phyloP scores from a whole-genome alignment of 1,284 basidiomycete genomes.

The Tilletia caries region DNA sequence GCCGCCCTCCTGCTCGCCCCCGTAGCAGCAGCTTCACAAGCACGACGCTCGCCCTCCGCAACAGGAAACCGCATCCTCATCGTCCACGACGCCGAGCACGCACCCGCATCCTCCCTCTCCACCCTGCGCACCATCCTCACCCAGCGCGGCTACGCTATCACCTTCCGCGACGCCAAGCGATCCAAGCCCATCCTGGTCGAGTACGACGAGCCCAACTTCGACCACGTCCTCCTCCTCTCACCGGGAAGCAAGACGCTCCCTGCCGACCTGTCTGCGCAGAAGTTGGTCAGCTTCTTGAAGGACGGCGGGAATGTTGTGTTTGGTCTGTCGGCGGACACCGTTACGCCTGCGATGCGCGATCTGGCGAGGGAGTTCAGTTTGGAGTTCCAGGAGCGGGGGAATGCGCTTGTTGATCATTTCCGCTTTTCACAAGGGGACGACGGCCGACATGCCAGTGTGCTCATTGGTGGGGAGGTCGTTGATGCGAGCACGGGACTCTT shows the following conservation, averaged over 20 bases:
- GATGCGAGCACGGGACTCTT: slow-evolving; percentile 13
- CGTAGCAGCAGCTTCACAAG: neutral
- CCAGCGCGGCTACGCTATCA: slow-evolving; percentile 31
- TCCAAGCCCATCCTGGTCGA: slow-evolving; percentile 28
- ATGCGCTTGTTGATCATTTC: slow-evolving; percentile 58
- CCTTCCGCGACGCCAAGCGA: slow-evolving; percentile 27
- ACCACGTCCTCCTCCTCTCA: slow-evolving; percentile 43
- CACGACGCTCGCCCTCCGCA: slow-evolving; percentile 22
- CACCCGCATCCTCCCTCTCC: slow-evolving; percentile 22
- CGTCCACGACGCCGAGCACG: slow-evolving; percentile 26
- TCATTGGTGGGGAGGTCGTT: slow-evolving; percentile 31
- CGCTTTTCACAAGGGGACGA: slow-evolving; percentile 34
- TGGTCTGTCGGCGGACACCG: slow-evolving; percentile 65
- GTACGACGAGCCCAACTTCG: slow-evolving; percentile 42
- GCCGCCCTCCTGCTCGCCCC: neutral
- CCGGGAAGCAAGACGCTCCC: slow-evolving; percentile 48
- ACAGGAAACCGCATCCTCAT: slow-evolving; percentile 45
- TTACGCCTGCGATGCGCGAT: slow-evolving; percentile 58
- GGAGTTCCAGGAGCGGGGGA: slow-evolving; percentile 57
- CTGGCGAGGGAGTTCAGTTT: slow-evolving; percentile 61
- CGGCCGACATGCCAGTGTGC: slow-evolving; percentile 41
- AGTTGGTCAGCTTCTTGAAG: slow-evolving; percentile 70
- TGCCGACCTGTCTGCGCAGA: slow-evolving; percentile 76
- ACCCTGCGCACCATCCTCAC: slow-evolving; percentile 27
- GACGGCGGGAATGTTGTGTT: slow-evolving; percentile 74